Conservation (phyloP, 768 basidiomycete genomes). For the Rhodocollybia butyracea region DNA sequence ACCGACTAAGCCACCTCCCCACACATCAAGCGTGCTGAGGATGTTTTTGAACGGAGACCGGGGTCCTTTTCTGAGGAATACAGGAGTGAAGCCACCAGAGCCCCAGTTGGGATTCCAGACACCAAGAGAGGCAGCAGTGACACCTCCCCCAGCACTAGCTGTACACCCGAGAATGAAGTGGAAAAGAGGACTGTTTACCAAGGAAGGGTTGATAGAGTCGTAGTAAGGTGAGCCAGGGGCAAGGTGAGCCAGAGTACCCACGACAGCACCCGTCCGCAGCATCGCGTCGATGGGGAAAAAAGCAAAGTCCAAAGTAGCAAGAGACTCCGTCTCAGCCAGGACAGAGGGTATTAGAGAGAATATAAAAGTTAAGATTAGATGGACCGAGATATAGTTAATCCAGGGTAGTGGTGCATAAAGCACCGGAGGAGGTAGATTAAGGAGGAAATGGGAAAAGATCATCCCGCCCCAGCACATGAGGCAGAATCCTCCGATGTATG, state of each 20-base stretch:
- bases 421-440: slow-evolving; percentile 43
- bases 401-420: slow-evolving; percentile 43
- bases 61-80: slow-evolving; percentile 37
- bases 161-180: slow-evolving; percentile 47
- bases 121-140: slow-evolving; percentile 39
- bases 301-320: slow-evolving; percentile 35
- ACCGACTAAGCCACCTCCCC: slow-evolving; percentile 48
- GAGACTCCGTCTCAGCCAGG: slow-evolving; percentile 13
- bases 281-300: slow-evolving; percentile 51
- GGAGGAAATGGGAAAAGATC: slow-evolving; percentile 37
- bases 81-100: slow-evolving; percentile 36
- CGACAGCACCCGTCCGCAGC: slow-evolving; percentile 41
- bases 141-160: slow-evolving; percentile 44
- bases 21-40: slow-evolving; percentile 44
- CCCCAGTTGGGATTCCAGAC: slow-evolving; percentile 44
- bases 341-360: slow-evolving; percentile 26
- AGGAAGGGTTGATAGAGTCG: slow-evolving; percentile 28
- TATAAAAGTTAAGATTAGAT: slow-evolving; percentile 40
- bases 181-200: slow-evolving; percentile 37
- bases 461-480: slow-evolving; percentile 52
- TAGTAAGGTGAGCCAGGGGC: slow-evolving; percentile 16
- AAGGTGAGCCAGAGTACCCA: slow-evolving; percentile 32
- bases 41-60: slow-evolving; percentile 27
- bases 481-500: slow-evolving; percentile 42
- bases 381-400: slow-evolving; percentile 46